Evolutionary conservation across 352 stramenopile species (phyloP), one percentile per base, ranked within the genome.

Genomic region (Globisporangium splendens): DNA sequence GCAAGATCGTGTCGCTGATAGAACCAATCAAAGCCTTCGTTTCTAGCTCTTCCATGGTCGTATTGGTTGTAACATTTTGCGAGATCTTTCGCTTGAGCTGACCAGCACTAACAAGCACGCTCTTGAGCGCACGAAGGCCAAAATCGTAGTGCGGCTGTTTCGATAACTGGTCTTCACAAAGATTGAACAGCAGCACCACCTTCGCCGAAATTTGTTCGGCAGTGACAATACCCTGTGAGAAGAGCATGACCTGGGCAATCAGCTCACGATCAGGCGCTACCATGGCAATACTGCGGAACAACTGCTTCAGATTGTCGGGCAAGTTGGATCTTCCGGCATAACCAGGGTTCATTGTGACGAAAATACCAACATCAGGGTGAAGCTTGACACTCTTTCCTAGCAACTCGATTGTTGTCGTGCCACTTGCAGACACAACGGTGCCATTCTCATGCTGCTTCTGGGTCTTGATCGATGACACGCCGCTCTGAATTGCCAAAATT

Each of bases 261-360:
- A 99, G 70, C 56, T 99, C 97, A 13, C 96, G 79, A 77, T 99
- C 98, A 28, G 98, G 98, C 14, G 97, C 92, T 62, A 99, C 96
- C 98, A 99, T 99, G 7, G 98, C 98, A 57, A 99, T 98, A 54
- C 97, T 98, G 11, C 98, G 83, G 87, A 99, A 99, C 2, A 99
- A 79, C 56, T 98, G 96, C 75, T 99, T 99, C 53, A 99, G 79
- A 72, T 99, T 99, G 69, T 99, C 96, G 0, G 96, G 96, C 42
- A 99, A 65, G 66, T 98, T 98, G 10, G 91, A 98, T 62, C 97
- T 86, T 12, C 98, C 98, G 55, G 98, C 98, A 72, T 99, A 99
- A 22, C 96, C 96, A 39, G 98, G 98, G 73, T 99, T 99, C 97
- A 99, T 99, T 17, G 98, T 99, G 35, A 99, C 97, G 73, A 99